Conservation (phyloP, 768 basidiomycete species). For the Neoboletus magnificus region DNA sequence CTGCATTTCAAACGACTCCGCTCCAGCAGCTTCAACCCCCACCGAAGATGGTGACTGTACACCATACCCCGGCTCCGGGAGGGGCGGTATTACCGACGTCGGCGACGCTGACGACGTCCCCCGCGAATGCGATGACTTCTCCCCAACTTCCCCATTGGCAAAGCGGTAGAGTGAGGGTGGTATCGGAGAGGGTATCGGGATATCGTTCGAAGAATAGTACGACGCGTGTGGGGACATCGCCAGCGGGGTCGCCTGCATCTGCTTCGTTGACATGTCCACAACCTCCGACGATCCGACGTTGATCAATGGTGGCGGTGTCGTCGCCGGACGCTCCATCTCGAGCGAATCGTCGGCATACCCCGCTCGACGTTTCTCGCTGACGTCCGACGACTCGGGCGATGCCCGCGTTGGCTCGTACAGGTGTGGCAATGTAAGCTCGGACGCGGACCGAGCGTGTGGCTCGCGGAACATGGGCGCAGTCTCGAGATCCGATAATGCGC, state of each 20-base stretch:
- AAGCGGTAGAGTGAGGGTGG: conserved; percentile 49
- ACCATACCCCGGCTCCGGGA: background rate
- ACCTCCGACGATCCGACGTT: conserved; percentile 12
- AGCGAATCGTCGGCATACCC: background rate
- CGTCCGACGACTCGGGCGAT: conserved; percentile 20
- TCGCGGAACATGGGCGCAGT: conserved; percentile 69
- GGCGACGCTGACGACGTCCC: background rate
- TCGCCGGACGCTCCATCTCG: background rate
- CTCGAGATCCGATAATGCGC: conserved; percentile 43
- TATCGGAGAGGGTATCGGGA: conserved; percentile 55
- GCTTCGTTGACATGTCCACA: background rate
- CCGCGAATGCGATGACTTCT: conserved; percentile 18
- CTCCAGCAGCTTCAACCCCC: background rate
- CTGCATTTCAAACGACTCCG: conserved; percentile 40
- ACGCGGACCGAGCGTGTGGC: conserved; percentile 60
- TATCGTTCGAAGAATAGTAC: conserved; percentile 55
- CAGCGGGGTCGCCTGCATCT: conserved; percentile 36
- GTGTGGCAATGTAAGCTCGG: conserved; percentile 47
- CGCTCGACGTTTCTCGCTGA: conserved; percentile 10
- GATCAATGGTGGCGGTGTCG: conserved; percentile 10
- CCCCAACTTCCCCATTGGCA: conserved; percentile 45
- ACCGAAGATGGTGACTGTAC: conserved; percentile 1
- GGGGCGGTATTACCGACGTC: conserved; percentile 1
- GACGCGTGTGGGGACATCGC: conserved; percentile 44
- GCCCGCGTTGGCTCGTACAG: conserved; percentile 49